A percentile compares a stretch with the other conserved stretches of the same genome.
phyloP scores from a whole-genome alignment of 306 rosid genomes.

The Notholithocarpus densiflorus region DNA sequence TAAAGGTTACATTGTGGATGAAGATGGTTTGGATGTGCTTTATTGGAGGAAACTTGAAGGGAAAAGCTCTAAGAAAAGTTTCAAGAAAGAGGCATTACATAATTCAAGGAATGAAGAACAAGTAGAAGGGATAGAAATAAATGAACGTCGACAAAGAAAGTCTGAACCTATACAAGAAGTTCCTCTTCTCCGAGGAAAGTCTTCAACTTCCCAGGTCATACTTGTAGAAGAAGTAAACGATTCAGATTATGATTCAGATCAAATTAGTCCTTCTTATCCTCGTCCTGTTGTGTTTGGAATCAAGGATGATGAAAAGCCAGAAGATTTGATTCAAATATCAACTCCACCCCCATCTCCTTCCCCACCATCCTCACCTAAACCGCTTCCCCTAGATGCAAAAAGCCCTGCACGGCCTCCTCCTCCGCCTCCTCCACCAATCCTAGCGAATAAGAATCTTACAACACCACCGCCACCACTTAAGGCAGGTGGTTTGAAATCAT shows the following conservation, averaged over 20 bases:
- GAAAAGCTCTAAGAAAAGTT: constrained; percentile 27
- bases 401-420: constrained; percentile 20
- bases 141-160: constrained; percentile 19
- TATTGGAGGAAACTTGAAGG: constrained; percentile 78
- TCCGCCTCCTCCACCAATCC: constrained; percentile 22
- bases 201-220: constrained; percentile 63
- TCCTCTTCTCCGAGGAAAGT: constrained; percentile 76
- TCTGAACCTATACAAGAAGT: constrained; percentile 41
- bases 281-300: constrained; percentile 10
- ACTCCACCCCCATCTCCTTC: constrained; percentile 28
- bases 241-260: not conserved
- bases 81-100: constrained; percentile 29
- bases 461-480: constrained; percentile 43
- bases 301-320: constrained; percentile 27
- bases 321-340: constrained; percentile 13
- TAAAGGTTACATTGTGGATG: constrained; percentile 77
- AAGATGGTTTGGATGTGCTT: constrained; percentile 86
- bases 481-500: constrained; percentile 35
- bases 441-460: constrained; percentile 1
- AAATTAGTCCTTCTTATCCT: constrained; percentile 7
- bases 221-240: constrained; percentile 32
- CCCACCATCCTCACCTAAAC: constrained; percentile 32
- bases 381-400: constrained; percentile 13
- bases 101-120: not conserved
- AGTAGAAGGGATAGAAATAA: constrained; percentile 13